Evolutionary conservation across 495 filamentous ascomycete species (phyloP), one percentile per base, ranked within the genome.

Genomic region (Trichoderma asperelloides): DNA sequence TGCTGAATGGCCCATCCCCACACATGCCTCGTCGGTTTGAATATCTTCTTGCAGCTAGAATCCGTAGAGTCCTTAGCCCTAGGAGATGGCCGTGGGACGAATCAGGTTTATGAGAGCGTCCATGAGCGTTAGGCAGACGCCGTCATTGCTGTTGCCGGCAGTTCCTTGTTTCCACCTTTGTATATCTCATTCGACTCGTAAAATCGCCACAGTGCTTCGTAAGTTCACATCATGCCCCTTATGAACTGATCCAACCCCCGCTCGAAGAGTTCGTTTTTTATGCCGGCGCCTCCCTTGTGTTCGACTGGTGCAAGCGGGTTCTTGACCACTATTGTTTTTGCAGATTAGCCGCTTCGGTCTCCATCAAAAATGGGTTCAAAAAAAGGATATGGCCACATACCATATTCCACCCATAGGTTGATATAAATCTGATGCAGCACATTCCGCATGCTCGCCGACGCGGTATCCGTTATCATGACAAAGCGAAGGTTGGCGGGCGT

Each of bases 341-440:
- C 37, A 37, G 9, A 33, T 71, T 67, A 75, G 70, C 67, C 63
- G 39, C 37, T 30, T 2, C 27, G 45, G n/a, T 13, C 47, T 60
- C 3, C 21, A 33, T 3, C 47, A 66, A 27, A 8, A 1, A 47
- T 2, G 13, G 15, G 4, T 18, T 11, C 37, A 33, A 39, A n/a
- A 62, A 25, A 65, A 33, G 47, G 15, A 40, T 47, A n/a, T n/a
- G 63, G 47, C 45, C 27, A 73, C 85, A 69, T 76, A 93, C 91
- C 91, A 73, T 92, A 98, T 82, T 98, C 95, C 55, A 97, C 92
- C 79, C 91, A 97, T 28, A 97, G 85, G 78, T 95, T 98, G 74
- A 96, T 95, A 76, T 97, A 98, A 65, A 98, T 97, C 83, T 98
- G 95, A 76, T 98, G 92, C 73, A 98, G 82, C 11, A 93, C 93